Percentiles rank a stretch among this genome's conserved stretches.
These are phyloP conservation scores for Umbelopsis isabellina DNA, from an alignment of 192 early-diverging fungal genomes.

Conservation along the genomic window DNA sequence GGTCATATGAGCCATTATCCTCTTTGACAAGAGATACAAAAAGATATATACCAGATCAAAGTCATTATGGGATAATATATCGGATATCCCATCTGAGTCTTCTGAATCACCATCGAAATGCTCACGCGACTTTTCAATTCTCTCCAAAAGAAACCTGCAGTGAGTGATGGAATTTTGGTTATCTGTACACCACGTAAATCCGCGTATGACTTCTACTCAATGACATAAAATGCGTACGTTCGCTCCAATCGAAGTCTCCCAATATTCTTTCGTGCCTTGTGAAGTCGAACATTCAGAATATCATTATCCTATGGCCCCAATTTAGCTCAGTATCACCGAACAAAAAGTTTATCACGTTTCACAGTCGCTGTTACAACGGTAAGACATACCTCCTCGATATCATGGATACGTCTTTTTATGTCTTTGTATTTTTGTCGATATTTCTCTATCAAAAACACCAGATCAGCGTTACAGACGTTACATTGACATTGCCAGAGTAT, in stretches of 20 bases:
- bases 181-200: neutral
- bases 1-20: neutral
- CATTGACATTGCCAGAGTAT: neutral
- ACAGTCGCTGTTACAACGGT: neutral
- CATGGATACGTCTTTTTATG: constrained; percentile 52
- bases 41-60: constrained; percentile 23
- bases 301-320: constrained; percentile 49
- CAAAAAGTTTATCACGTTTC: neutral
- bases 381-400: constrained; percentile 52
- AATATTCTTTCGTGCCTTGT: constrained; percentile 53
- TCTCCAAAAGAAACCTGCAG: constrained; percentile 27
- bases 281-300: constrained; percentile 48
- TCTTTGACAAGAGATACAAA: too few species aligned
- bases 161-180: neutral
- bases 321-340: neutral
- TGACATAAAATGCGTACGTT: constrained; percentile 33
- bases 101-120: constrained; percentile 21
- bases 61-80: constrained; percentile 29
- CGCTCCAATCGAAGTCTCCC: constrained; percentile 50
- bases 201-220: constrained; percentile 1
- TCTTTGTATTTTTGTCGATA: constrained; percentile 50
- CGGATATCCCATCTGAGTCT: constrained; percentile 26
- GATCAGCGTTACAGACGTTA: neutral
- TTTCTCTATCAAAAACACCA: constrained; percentile 8
- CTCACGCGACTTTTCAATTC: constrained; percentile 27